phyloP scores from a whole-genome alignment of 2,329 filamentous ascomycete species.

The Botryosphaeria dothidea region DNA sequence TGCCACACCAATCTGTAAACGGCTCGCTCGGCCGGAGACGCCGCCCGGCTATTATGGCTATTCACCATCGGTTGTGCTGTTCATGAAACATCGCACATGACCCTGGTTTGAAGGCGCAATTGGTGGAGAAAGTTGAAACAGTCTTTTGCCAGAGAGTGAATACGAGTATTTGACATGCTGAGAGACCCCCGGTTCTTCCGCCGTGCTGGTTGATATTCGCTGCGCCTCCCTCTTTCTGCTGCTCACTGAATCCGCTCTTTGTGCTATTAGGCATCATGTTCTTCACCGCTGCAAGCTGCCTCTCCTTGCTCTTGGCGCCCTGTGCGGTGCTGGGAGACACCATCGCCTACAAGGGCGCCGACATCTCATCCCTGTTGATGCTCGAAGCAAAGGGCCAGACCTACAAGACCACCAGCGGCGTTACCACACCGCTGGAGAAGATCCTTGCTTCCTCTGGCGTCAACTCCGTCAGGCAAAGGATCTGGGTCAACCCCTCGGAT shows the following conservation, averaged over 20 bases:
- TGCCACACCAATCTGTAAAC: not conserved
- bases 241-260: not conserved
- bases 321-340: conserved; percentile 5
- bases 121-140: conserved; percentile 15
- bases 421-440: conserved; percentile 58
- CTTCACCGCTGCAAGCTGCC: not conserved
- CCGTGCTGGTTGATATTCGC: not conserved
- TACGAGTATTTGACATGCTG: not conserved
- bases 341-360: conserved; percentile 65
- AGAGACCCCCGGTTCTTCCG: not conserved
- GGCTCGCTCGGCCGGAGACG: not conserved
- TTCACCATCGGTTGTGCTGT: too few relatives aligned
- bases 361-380: conserved; percentile 68
- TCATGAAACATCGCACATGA: conserved; percentile 10
- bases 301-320: conserved; percentile 2
- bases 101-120: not conserved
- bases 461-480: conserved; percentile 69
- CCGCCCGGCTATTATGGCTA: conserved; percentile 7
- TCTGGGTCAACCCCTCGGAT: conserved; percentile 62
- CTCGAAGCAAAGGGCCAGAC: conserved; percentile 62
- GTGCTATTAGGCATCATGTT: not conserved
- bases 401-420: conserved; percentile 61
- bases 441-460: conserved; percentile 64
- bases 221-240: not conserved
- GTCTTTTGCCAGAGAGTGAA: not conserved